Evolutionary conservation across 2,329 filamentous ascomycete species (phyloP).

Genomic region (Exserohilum rostratum): DNA sequence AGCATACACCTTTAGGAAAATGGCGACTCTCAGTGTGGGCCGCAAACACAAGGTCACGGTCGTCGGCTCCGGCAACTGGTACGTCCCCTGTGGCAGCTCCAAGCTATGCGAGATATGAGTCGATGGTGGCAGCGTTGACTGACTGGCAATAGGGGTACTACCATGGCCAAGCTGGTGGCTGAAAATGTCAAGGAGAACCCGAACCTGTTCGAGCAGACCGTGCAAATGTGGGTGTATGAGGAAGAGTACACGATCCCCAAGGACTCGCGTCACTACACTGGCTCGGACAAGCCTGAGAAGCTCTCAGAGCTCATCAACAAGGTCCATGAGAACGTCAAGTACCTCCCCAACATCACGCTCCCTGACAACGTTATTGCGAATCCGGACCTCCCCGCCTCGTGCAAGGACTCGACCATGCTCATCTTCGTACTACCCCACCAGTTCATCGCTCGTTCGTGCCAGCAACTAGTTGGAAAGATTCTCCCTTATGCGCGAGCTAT

Average conservation of each 20-base stretch:
- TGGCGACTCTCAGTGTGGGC: conserved; percentile 58
- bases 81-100: conserved; percentile 35
- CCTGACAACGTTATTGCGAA: conserved; percentile 85
- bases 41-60: conserved; percentile 93
- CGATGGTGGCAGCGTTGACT: conserved; percentile 4
- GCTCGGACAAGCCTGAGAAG: conserved; percentile 73
- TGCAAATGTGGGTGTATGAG: conserved; percentile 99
- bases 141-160: conserved; percentile 75
- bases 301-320: conserved; percentile 90
- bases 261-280: conserved; percentile 74
- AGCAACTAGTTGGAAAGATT: conserved; percentile 84
- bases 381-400: conserved; percentile 78
- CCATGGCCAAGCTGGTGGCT: conserved; percentile 94
- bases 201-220: conserved; percentile 81
- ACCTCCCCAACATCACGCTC: conserved; percentile 85
- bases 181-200: conserved; percentile 84
- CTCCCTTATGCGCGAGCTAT: conserved; percentile 91
- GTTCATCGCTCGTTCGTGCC: conserved; percentile 88
- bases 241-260: conserved; percentile 80
- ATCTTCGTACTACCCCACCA: conserved; percentile 97
- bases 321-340: conserved; percentile 96
- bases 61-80: conserved; percentile 97
- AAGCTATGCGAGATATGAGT: neutral
- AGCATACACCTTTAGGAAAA: conserved; percentile 34
- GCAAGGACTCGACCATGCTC: conserved; percentile 83